A percentile compares a stretch with the other conserved stretches of the same genome.
Evolutionary conservation across 1,139 yeast species (phyloP).

Genomic region (Scheffersomyces segobiensis): DNA sequence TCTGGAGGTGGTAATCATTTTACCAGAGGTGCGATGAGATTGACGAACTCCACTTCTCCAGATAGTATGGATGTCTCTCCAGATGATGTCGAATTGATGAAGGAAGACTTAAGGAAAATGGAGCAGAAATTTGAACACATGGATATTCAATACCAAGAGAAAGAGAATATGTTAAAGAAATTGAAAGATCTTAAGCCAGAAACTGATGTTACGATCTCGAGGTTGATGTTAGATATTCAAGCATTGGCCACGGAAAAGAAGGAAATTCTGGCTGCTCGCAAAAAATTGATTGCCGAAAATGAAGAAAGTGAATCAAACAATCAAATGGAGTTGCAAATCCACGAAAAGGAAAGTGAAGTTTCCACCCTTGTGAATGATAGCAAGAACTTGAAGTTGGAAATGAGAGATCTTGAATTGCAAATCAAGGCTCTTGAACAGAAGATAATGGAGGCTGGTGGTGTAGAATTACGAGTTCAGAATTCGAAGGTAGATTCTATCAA

Average conservation of each 20-base stretch:
- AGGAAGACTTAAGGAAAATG: constrained; percentile 50
- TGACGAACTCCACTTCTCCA: constrained; percentile 23
- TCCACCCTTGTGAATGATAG: constrained; percentile 36
- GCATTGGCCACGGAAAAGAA: constrained; percentile 51
- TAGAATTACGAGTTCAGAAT: constrained; percentile 74
- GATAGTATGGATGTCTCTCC: constrained; percentile 39
- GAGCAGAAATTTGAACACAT: constrained; percentile 60
- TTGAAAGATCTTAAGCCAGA: constrained; percentile 70
- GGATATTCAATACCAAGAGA: constrained; percentile 54
- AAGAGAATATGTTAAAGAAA: constrained; percentile 58
- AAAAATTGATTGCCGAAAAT: constrained; percentile 37
- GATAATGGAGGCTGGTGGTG: constrained; percentile 92
- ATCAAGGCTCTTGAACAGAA: constrained; percentile 67
- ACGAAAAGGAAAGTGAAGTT: constrained; percentile 38
- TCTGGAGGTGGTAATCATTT: constrained; percentile 89
- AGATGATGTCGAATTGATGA: constrained; percentile 59
- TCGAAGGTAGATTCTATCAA: constrained; percentile 77
- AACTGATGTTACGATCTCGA: constrained; percentile 62
- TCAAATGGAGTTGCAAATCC: constrained; percentile 36
- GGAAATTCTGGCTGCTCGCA: constrained; percentile 40
- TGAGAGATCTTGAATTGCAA: constrained; percentile 57
- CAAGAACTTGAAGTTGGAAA: constrained; percentile 49
- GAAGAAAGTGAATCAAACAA: constrained; percentile 25
- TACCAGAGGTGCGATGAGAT: constrained; percentile 65
- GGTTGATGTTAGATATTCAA: constrained; percentile 64